Evolutionary conservation across 768 basidiomycete genomes (phyloP), one percentile per base, ranked within the genome.

Genomic region (Obba rivulosa): DNA sequence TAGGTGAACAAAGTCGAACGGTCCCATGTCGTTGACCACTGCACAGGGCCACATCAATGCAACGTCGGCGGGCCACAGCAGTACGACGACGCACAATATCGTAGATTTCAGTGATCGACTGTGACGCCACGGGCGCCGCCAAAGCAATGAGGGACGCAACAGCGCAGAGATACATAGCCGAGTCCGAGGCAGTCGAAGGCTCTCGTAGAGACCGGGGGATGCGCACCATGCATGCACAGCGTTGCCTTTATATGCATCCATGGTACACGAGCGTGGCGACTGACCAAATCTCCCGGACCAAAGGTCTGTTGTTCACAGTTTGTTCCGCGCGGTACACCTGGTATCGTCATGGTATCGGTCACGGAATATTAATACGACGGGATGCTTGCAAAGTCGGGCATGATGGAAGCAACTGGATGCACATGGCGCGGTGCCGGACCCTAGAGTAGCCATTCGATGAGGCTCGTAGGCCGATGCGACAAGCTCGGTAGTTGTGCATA

Each of bases 1-100:
- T 73, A 76, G 0, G 76, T 78, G 64, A 83, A 77, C 25, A 80
- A 73, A 43, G 67, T 70, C 13, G 70, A 43, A 28, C 66, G 43
- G 38, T 70, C 66, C 69, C 69, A 69, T 11, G 63, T 64, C 23
- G 69, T 70, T 37, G 60, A 48, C 55, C 62, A 69, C 67, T 67
- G 41, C 22, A 41, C 36, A 43, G 22, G 28, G 7, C 7, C 13
- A 5, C 1, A 42, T 42, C 31, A 55, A 37, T 44, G 23, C 17
- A 21, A 18, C 21, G 23, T 40, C 24, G 5, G 21, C 35, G n/a
- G 21, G 13, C 18, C 9, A 34, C 34, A 24, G 23, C 16, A 37
- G 34, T 34, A 21, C 17, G 20, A 23, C 16, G n/a, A 62, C 64
- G 36, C 43, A 65, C 65, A 38, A 66, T 56, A 48, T 66, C 66